Conservation (phyloP, 495 filamentous ascomycete genomes). For the Aspergillus sparsus region DNA sequence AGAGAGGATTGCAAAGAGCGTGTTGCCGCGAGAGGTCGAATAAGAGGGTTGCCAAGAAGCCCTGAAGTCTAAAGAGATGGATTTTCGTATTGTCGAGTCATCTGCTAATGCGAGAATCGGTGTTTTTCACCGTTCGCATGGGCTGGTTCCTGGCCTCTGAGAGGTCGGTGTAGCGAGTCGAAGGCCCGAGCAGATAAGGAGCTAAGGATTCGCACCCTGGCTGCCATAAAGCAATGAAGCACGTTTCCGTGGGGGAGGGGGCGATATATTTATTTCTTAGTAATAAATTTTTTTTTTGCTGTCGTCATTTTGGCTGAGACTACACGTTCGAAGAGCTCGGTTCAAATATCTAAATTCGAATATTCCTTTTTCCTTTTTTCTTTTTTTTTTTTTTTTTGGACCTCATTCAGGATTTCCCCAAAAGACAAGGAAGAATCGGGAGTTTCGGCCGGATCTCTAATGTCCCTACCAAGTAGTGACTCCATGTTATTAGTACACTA, state of each 20-base stretch:
- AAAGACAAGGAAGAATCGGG: too few relatives aligned
- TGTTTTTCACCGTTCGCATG: background rate
- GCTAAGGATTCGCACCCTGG: background rate
- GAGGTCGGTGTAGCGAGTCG: background rate
- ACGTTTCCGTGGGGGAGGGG: background rate
- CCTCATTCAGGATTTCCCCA: too few relatives aligned
- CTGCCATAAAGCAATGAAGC: background rate
- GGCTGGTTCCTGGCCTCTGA: background rate
- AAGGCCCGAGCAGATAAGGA: background rate
- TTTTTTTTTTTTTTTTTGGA: too few relatives aligned
- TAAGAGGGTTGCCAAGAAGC: background rate
- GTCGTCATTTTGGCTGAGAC: too few relatives aligned
- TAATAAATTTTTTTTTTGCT: too few relatives aligned
- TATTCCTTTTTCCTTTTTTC: too few relatives aligned
- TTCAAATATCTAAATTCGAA: too few relatives aligned
- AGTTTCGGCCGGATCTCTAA: too few relatives aligned
- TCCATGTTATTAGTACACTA: too few relatives aligned
- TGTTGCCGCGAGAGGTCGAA: slow-evolving; percentile 21
- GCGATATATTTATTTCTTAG: too few relatives aligned
- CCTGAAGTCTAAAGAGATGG: background rate
- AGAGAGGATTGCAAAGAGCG: slow-evolving; percentile 32
- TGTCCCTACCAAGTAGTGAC: too few relatives aligned
- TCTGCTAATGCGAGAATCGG: background rate
- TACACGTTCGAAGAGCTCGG: too few relatives aligned
- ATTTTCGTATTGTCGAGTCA: background rate